These are phyloP conservation scores for Phyllosticta citrichinensis DNA, from an alignment of 2,329 filamentous ascomycete genomes.

Conservation along the genomic window DNA sequence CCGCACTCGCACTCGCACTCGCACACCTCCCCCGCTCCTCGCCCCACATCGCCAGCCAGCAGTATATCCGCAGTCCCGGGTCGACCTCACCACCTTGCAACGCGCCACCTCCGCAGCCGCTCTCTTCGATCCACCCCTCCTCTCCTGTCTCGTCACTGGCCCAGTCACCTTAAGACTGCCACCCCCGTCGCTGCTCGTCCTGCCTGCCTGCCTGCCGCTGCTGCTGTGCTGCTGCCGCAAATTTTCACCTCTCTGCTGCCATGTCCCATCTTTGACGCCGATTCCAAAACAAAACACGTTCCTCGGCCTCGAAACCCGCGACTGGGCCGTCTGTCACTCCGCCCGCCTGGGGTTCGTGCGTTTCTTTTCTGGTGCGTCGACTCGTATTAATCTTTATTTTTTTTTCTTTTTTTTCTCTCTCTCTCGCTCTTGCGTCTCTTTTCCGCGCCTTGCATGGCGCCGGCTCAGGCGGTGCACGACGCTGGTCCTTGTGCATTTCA, in stretches of 20 bases:
- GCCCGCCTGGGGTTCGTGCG: background rate
- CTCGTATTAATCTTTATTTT: background rate
- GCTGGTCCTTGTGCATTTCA: slow-evolving; percentile 5
- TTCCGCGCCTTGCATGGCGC: slow-evolving; percentile 3
- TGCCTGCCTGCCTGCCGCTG: background rate
- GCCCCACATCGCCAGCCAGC: slow-evolving; percentile 1
- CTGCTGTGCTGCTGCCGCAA: background rate
- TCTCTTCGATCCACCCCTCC: background rate
- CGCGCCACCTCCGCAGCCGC: slow-evolving; percentile 7
- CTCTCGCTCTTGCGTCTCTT: background rate
- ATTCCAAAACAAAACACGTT: background rate
- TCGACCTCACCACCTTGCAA: background rate
- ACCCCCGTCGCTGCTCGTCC: background rate
- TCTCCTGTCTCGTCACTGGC: background rate
- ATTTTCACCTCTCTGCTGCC: background rate
- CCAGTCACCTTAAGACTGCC: background rate
- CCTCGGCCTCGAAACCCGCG: background rate
- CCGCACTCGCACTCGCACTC: too few relatives aligned
- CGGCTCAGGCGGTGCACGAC: background rate
- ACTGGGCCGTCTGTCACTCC: background rate
- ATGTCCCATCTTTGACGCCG: background rate
- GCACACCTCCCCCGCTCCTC: background rate
- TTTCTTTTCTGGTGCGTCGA: slow-evolving; percentile 2
- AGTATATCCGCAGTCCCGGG: background rate
- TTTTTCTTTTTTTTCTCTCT: background rate